Conservation (phyloP, 176 grass and related monocot species). For the Ensete ventricosum region DNA sequence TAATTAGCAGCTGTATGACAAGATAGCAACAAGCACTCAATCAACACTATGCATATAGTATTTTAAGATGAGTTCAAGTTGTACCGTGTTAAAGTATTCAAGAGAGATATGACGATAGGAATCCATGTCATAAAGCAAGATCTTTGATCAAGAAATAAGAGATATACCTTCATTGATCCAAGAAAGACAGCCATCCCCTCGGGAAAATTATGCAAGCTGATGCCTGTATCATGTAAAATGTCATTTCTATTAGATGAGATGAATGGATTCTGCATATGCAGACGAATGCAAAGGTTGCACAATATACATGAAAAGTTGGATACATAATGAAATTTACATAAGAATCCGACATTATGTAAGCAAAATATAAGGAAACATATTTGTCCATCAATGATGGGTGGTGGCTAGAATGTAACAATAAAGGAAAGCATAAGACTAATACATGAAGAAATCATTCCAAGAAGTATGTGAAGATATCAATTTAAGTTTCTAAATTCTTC, state of each 20-base stretch:
- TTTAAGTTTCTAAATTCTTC: no score
- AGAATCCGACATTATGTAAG: no score
- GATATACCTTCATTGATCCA: conserved; percentile 80
- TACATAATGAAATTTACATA: no score
- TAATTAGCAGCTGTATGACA: not conserved
- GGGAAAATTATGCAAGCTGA: conserved; percentile 88
- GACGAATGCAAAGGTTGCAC: not conserved
- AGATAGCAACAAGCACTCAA: not conserved
- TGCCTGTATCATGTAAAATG: conserved; percentile 45
- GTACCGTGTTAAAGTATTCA: not conserved
- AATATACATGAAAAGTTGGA: not conserved
- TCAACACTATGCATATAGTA: not conserved
- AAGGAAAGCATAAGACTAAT: no score
- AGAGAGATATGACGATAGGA: not conserved
- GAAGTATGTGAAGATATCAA: no score
- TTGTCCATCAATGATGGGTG: no score
- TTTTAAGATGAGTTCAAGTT: not conserved
- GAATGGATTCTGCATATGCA: not conserved
- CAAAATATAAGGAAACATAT: no score
- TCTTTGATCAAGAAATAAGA: not conserved
- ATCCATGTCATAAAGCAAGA: not conserved
- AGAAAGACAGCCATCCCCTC: conserved; percentile 99
- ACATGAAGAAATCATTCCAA: no score
- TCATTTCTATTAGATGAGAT: conserved; percentile 14
- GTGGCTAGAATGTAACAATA: no score